phyloP scores from a whole-genome alignment of 345 rosid species.

The Dipteronia sinensis region DNA sequence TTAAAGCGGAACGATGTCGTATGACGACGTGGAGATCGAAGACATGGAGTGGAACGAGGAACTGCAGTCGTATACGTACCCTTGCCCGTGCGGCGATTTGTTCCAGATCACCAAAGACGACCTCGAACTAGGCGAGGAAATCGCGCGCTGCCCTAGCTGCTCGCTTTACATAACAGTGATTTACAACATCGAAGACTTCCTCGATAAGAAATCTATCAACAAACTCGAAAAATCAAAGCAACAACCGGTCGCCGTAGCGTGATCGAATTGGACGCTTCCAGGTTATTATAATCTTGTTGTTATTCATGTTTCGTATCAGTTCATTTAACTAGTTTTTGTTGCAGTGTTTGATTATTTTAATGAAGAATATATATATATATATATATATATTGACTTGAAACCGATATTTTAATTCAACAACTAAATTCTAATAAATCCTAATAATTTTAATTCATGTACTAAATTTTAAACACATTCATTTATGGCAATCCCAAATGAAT shows the following conservation, averaged over 20 bases:
- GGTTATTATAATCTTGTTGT: not conserved
- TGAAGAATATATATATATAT: too few relatives aligned
- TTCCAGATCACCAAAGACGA: slow-evolving; percentile 93
- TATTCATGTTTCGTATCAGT: not conserved
- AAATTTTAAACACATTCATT: too few relatives aligned
- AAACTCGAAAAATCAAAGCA: slow-evolving; percentile 40
- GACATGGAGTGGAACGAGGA: slow-evolving; percentile 97
- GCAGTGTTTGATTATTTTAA: too few relatives aligned
- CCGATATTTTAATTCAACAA: too few relatives aligned
- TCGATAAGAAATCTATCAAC: slow-evolving; percentile 36
- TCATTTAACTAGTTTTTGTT: not conserved
- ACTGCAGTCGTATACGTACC: slow-evolving; percentile 75
- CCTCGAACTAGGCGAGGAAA: slow-evolving; percentile 78
- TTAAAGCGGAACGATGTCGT: slow-evolving; percentile 55
- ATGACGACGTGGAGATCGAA: slow-evolving; percentile 97
- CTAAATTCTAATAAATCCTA: too few relatives aligned
- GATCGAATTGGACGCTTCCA: not conserved
- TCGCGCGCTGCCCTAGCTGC: slow-evolving; percentile 92
- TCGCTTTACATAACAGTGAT: slow-evolving; percentile 87
- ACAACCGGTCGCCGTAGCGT: slow-evolving; percentile 65
- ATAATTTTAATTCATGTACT: too few relatives aligned
- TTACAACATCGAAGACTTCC: slow-evolving; percentile 83
- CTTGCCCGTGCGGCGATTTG: slow-evolving; percentile 93
- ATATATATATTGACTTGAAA: too few relatives aligned
- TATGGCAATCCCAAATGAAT: too few relatives aligned